Conservation (phyloP, 106 monocot species). For the Cymbidium sinense region DNA sequence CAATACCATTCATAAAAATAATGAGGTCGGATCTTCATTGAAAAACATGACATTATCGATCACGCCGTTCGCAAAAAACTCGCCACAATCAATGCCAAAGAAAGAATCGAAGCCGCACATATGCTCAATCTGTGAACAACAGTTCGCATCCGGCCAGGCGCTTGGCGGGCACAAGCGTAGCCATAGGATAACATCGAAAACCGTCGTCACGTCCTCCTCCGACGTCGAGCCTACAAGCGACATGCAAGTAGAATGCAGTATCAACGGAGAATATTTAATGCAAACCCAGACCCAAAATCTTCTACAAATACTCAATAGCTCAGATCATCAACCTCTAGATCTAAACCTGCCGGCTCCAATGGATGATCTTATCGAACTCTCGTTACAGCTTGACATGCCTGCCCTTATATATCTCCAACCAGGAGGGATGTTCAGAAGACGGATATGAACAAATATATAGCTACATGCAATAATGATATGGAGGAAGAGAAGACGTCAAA, state of each 20-base stretch:
- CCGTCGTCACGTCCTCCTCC: not conserved
- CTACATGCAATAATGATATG: no score
- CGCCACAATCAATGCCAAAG: constrained; percentile 8
- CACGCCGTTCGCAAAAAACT: constrained; percentile 20
- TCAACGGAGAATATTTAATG: no score
- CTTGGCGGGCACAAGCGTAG: constrained; percentile 63
- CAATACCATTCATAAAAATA: no score
- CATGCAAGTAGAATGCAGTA: no score
- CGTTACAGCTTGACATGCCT: constrained; percentile 28
- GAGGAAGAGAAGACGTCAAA: no score
- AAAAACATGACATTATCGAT: constrained; percentile 22
- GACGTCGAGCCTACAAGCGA: not conserved
- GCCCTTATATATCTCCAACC: no score
- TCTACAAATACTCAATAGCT: constrained; percentile 8
- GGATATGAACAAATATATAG: no score
- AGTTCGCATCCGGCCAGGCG: constrained; percentile 72
- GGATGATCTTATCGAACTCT: not conserved
- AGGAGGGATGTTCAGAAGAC: constrained; percentile 10
- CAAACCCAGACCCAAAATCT: not conserved
- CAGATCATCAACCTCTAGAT: constrained; percentile 18
- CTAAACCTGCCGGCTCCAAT: constrained; percentile 40
- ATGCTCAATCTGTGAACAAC: constrained; percentile 57
- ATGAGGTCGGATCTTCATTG: not conserved
- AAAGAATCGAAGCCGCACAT: constrained; percentile 67
- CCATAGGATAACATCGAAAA: constrained; percentile 47